Percentiles rank a stretch among this genome's conserved stretches.
Conservation (phyloP, 495 filamentous ascomycete species). For the Aspergillus bertholletiae region DNA sequence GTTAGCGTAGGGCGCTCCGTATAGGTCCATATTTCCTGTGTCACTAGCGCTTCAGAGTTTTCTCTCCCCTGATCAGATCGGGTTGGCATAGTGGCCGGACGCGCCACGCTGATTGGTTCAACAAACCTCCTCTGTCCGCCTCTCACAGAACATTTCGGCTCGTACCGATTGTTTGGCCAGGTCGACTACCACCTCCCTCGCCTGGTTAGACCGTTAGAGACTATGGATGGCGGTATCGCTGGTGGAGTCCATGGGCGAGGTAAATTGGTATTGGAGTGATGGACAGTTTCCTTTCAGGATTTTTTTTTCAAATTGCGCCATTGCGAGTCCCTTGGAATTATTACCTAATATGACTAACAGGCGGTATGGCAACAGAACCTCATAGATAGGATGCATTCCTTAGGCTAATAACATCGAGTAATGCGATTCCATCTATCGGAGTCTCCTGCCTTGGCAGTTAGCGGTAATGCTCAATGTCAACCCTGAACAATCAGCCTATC, state of each 20-base stretch:
- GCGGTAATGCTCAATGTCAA: too few species aligned
- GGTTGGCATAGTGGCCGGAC: not conserved
- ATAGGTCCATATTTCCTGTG: not conserved
- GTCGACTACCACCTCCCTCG: not conserved
- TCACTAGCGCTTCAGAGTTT: slow-evolving; percentile 7
- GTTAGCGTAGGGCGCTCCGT: slow-evolving; percentile 2
- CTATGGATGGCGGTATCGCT: too few species aligned
- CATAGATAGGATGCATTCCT: too few species aligned
- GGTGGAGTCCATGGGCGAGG: too few species aligned
- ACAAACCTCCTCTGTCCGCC: not conserved
- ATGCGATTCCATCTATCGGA: too few species aligned
- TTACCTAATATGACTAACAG: not conserved
- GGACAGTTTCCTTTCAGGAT: not conserved
- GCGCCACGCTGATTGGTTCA: not conserved
- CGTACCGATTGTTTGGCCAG: not conserved
- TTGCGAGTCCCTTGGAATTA: not conserved
- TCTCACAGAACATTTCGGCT: not conserved
- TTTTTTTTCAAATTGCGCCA: not conserved
- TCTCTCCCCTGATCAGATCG: slow-evolving; percentile 2
- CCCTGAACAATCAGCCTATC: not conserved
- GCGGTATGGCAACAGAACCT: not conserved
- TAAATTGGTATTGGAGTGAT: not conserved
- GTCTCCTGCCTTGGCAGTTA: not conserved
- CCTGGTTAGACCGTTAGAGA: not conserved
- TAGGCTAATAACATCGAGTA: too few species aligned